Conservation (phyloP, 139 green algal species). For the Bryopsis sp. region DNA sequence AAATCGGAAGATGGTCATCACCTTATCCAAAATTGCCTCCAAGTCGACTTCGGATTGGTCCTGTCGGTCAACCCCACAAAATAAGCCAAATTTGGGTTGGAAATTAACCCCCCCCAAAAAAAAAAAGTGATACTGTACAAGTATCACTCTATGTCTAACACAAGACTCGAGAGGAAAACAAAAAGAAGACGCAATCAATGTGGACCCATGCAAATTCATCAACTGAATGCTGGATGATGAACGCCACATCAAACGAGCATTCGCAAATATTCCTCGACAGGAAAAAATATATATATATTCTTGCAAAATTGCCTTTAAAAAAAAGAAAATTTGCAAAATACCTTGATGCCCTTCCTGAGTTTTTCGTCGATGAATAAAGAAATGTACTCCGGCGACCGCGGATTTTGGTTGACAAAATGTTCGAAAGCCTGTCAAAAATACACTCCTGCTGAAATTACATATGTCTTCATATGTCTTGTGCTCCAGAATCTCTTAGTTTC, state of each 20-base stretch:
- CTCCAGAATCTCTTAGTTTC: too few species aligned
- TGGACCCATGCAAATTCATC: not conserved
- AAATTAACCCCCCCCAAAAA: too few species aligned
- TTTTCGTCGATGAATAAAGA: constrained; percentile 96
- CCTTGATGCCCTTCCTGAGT: constrained; percentile 58
- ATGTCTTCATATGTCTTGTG: not conserved
- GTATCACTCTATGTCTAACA: too few species aligned
- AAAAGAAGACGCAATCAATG: not conserved
- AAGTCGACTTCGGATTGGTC: constrained; percentile 65
- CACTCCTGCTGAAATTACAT: not conserved
- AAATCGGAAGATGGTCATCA: constrained; percentile 84
- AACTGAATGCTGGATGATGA: too few species aligned
- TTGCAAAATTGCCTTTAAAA: not conserved
- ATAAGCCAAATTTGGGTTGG: too few species aligned
- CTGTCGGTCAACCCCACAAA: too few species aligned
- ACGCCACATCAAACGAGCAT: too few species aligned
- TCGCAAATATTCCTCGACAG: too few species aligned
- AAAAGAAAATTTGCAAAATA: constrained; percentile 8
- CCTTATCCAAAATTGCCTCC: constrained; percentile 85
- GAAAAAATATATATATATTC: too few species aligned
- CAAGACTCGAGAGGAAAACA: too few species aligned
- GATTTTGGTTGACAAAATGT: constrained; percentile 88
- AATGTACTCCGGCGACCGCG: constrained; percentile 86
- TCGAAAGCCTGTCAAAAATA: constrained; percentile 65
- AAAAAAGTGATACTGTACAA: too few species aligned